A percentile compares a stretch with the other conserved stretches of the same genome.
phyloP scores from a whole-genome alignment of 1,284 basidiomycete species.

The Malassezia globosa region DNA sequence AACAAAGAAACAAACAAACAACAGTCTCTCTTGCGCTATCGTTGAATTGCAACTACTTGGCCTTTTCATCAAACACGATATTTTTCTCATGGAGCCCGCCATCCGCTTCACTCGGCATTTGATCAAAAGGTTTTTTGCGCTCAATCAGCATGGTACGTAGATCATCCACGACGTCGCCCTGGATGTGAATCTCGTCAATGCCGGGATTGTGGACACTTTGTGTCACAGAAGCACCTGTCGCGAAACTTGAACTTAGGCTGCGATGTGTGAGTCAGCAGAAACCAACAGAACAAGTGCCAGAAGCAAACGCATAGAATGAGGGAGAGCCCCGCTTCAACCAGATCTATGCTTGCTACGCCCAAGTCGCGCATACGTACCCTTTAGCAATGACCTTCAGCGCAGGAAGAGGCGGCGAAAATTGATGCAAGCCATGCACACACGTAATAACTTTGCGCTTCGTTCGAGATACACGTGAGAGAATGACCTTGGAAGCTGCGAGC shows the following conservation, averaged over 20 bases:
- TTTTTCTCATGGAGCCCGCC: slow-evolving; percentile 34
- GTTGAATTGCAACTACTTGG: slow-evolving; percentile 23
- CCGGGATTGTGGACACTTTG: slow-evolving; percentile 39
- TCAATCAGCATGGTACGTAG: slow-evolving; percentile 29
- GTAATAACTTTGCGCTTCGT: slow-evolving; percentile 46
- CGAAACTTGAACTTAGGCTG: slow-evolving; percentile 38
- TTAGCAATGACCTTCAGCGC: slow-evolving; percentile 42
- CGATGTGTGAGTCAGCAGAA: no score
- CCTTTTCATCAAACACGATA: slow-evolving; percentile 40
- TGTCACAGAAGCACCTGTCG: slow-evolving; percentile 44
- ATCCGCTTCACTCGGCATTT: slow-evolving; percentile 31
- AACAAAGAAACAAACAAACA: no score
- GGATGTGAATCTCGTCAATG: slow-evolving; percentile 44
- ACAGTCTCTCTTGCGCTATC: no score
- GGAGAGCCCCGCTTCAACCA: neutral
- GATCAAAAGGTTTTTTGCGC: slow-evolving; percentile 38
- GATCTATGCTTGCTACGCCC: no score
- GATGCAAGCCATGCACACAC: slow-evolving; percentile 35
- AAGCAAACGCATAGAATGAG: no score
- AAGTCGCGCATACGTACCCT: slow-evolving; percentile 32
- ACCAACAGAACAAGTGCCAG: no score
- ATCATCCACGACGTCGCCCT: slow-evolving; percentile 45
- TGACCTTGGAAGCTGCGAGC: slow-evolving; percentile 31
- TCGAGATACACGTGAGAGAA: slow-evolving; percentile 36
- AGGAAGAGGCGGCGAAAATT: slow-evolving; percentile 41